Evolutionary conservation across 805 yeast species (phyloP).

Genomic region (Pichia exigua): DNA sequence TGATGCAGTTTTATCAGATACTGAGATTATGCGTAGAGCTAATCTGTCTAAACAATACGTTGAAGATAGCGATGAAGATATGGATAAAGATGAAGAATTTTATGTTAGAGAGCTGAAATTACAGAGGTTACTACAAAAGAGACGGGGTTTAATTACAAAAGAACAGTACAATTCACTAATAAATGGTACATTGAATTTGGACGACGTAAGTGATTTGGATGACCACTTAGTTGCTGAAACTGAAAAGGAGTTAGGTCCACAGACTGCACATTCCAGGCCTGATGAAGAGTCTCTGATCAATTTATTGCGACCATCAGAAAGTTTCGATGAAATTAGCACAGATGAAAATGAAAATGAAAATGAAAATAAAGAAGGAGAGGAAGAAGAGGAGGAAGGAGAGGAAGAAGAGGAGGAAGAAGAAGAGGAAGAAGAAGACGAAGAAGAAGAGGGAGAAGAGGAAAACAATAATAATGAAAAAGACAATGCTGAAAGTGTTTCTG

Average conservation of each 20-base stretch:
- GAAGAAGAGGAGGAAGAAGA: slow-evolving; percentile 6
- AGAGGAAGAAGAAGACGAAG: not conserved
- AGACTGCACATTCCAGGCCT: not conserved
- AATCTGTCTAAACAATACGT: slow-evolving; percentile 47
- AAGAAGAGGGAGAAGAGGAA: not conserved
- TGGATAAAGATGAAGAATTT: slow-evolving; percentile 43
- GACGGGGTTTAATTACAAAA: slow-evolving; percentile 22
- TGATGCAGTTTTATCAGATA: slow-evolving; percentile 13
- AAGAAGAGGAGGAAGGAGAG: slow-evolving; percentile 7
- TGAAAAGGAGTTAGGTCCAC: not conserved
- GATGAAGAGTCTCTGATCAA: not conserved
- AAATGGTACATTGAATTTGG: slow-evolving; percentile 4
- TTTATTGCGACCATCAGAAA: not conserved
- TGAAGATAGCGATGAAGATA: slow-evolving; percentile 59
- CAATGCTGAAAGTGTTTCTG: not conserved
- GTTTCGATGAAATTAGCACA: not conserved
- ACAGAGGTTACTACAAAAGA: slow-evolving; percentile 27
- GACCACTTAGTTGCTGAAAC: slow-evolving; percentile 3
- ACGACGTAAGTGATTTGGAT: slow-evolving; percentile 9
- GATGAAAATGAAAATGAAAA: slow-evolving; percentile 2
- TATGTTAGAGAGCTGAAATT: slow-evolving; percentile 48
- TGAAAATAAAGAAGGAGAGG: slow-evolving; percentile 13
- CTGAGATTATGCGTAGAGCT: slow-evolving; percentile 10
- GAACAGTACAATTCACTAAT: slow-evolving; percentile 20
- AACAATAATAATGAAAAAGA: not conserved